These are phyloP conservation scores for Anacardium occidentale DNA, from an alignment of 345 rosid species.

Conservation along the genomic window DNA sequence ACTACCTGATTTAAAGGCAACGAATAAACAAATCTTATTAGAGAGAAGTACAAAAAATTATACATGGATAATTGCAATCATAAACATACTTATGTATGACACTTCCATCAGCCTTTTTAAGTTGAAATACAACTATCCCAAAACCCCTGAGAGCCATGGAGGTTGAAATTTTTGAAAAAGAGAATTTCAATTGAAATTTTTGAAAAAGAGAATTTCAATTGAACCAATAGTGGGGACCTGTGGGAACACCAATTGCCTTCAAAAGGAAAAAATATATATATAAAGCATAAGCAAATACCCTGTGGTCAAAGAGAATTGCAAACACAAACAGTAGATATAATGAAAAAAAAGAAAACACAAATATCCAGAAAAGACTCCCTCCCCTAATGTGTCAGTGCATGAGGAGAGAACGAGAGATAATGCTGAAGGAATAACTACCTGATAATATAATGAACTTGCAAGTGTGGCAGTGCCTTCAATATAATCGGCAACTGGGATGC, in stretches of 20 bases:
- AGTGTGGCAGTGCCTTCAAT: slow-evolving; percentile 81
- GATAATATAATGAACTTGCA: slow-evolving; percentile 84
- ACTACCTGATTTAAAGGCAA: background rate
- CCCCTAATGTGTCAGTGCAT: background rate
- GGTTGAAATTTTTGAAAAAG: background rate
- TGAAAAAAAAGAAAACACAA: background rate
- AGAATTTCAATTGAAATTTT: background rate
- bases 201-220: slow-evolving; percentile 5
- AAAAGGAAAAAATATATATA: slow-evolving; percentile 12
- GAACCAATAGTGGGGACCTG: slow-evolving; percentile 51
- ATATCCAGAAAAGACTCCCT: background rate
- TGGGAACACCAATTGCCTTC: slow-evolving; percentile 93
- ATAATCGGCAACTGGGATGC: slow-evolving; percentile 76
- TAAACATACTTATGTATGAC: background rate
- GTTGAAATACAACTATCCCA: background rate
- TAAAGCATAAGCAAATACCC: slow-evolving; percentile 11
- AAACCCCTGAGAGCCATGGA: background rate
- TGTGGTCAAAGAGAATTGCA: background rate
- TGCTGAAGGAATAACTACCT: slow-evolving; percentile 41
- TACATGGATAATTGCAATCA: background rate
- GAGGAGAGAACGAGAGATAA: background rate
- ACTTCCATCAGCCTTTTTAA: background rate
- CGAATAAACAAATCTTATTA: background rate
- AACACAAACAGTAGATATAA: background rate
- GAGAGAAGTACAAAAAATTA: background rate